phyloP scores from a whole-genome alignment of 1,284 basidiomycete genomes.

The Naganishia sp. region DNA sequence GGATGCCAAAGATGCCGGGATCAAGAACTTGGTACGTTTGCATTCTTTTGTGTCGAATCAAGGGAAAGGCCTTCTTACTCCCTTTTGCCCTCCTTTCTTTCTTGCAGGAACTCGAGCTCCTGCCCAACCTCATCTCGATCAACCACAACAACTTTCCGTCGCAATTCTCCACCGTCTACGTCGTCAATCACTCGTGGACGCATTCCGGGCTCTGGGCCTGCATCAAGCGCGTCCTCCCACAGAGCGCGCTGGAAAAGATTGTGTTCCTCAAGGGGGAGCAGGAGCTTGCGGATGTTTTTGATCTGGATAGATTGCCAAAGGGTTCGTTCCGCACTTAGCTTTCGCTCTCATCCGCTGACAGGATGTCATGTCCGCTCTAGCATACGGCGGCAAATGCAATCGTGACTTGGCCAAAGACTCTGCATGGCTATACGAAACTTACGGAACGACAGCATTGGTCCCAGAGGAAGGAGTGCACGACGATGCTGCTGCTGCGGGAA shows the following conservation, averaged over 20 bases:
- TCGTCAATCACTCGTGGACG: constrained; percentile 58
- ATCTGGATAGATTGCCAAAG: constrained; percentile 42
- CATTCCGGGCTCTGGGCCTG: constrained; percentile 58
- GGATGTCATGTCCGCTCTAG: not conserved
- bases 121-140: constrained; percentile 87
- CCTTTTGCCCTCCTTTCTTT: not conserved
- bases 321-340: constrained; percentile 31
- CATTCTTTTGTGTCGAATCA: not conserved
- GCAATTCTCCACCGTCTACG: constrained; percentile 51
- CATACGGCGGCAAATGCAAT: constrained; percentile 26
- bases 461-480: not conserved
- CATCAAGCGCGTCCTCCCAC: constrained; percentile 55
- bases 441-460: constrained; percentile 11
- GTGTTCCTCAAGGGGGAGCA: constrained; percentile 47
- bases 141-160: constrained; percentile 66
- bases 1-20: constrained; percentile 49
- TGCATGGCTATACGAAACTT: constrained; percentile 22
- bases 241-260: constrained; percentile 55
- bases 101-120: constrained; percentile 67
- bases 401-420: constrained; percentile 16
- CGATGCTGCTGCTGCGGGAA: too few relatives aligned
- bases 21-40: constrained; percentile 50
- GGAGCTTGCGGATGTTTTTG: constrained; percentile 41
- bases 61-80: not conserved
- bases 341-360: constrained; percentile 10